A percentile compares a stretch with the other conserved stretches of the same genome.
Conservation (phyloP, 306 rosid genomes). For the Dalbergia cochinchinensis region DNA sequence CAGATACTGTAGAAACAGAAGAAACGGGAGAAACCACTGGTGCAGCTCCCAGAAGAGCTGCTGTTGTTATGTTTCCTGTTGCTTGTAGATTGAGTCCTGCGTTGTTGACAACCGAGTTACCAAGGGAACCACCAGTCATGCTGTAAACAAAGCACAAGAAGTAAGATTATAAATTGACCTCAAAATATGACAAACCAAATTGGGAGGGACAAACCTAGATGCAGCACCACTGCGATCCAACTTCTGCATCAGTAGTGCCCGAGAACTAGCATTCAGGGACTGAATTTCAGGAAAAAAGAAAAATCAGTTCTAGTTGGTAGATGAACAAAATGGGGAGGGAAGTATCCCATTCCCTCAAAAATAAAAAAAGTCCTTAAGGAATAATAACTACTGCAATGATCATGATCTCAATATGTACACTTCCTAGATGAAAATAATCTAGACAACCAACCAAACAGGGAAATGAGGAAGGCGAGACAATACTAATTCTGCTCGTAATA, state of each 20-base stretch:
- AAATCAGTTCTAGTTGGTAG: conserved; percentile 20
- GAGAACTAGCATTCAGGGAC: conserved; percentile 85
- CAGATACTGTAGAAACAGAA: conserved; percentile 63
- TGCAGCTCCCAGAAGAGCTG: conserved; percentile 55
- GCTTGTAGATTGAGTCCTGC: conserved; percentile 55
- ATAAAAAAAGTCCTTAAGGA: neutral
- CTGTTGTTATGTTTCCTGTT: conserved; percentile 37
- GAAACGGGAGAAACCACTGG: conserved; percentile 54
- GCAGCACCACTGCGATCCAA: conserved; percentile 90
- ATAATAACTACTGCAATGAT: neutral
- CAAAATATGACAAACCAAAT: conserved; percentile 30
- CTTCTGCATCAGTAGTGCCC: conserved; percentile 95
- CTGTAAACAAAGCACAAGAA: conserved; percentile 54
- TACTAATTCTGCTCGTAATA: conserved; percentile 1
- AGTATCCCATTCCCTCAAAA: neutral
- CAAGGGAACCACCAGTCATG: conserved; percentile 69
- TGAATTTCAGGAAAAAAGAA: conserved; percentile 49
- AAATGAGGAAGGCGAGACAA: conserved; percentile 10
- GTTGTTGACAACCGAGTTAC: conserved; percentile 61
- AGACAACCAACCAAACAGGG: conserved; percentile 33
- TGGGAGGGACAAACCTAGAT: conserved; percentile 63
- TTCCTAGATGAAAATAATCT: neutral
- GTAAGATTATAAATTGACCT: conserved; percentile 44
- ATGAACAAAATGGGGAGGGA: neutral
- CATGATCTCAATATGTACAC: conserved; percentile 3